phyloP scores from a whole-genome alignment of 495 filamentous ascomycete genomes.

The Neurospora pannonica region DNA sequence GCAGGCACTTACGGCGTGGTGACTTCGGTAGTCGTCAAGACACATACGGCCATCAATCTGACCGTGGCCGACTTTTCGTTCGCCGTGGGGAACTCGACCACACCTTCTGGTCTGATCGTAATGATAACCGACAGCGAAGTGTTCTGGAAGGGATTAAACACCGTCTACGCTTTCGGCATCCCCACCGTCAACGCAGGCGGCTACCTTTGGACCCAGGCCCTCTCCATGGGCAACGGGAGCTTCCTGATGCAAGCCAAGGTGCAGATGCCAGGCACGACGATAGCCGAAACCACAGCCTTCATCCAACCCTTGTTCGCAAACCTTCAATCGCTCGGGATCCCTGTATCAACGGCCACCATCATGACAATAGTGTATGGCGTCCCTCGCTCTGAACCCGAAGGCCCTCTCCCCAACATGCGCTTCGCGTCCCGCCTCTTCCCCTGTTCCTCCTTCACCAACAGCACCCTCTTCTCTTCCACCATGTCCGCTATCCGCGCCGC shows the following conservation, averaged over 20 bases:
- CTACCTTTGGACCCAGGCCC: constrained; percentile 32
- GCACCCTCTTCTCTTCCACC: constrained; percentile 26
- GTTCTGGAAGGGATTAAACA: constrained; percentile 40
- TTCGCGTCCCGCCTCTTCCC: constrained; percentile 45
- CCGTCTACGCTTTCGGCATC: constrained; percentile 32
- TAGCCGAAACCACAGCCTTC: constrained; percentile 11
- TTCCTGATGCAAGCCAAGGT: constrained; percentile 23
- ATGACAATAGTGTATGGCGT: constrained; percentile 9
- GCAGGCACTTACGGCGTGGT: constrained; percentile 48
- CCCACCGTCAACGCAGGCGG: constrained; percentile 33
- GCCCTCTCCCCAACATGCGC: constrained; percentile 14
- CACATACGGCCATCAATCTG: constrained; percentile 26
- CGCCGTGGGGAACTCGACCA: constrained; percentile 11
- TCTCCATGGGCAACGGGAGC: constrained; percentile 10
- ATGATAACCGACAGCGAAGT: constrained; percentile 16
- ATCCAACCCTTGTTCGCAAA: constrained; percentile 22
- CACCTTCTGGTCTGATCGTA: constrained; percentile 3
- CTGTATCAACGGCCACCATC: constrained; percentile 12
- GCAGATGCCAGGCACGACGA: constrained; percentile 16
- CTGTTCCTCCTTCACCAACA: constrained; percentile 25
- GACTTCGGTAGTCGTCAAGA: constrained; percentile 38
- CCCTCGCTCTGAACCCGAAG: constrained; percentile 7
- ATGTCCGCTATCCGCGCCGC: constrained; percentile 31
- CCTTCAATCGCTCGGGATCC: constrained; percentile 23
- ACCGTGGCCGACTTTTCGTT: constrained; percentile 20